Conservation (phyloP, 2,329 filamentous ascomycete genomes). For the Arthroderma sp. region DNA sequence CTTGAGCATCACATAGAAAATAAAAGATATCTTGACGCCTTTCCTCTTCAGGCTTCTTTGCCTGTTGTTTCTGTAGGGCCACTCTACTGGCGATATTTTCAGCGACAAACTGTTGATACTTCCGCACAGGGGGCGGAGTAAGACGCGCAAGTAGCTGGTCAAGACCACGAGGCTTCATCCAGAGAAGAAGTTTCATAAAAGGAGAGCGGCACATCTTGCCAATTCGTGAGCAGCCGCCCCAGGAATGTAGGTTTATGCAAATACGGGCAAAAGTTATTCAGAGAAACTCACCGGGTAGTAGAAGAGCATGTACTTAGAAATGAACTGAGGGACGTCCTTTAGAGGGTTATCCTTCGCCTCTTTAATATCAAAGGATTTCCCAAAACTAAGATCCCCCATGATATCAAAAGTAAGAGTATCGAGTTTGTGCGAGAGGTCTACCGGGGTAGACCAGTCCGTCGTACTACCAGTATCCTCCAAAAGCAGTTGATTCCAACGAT, state of each 20-base stretch:
- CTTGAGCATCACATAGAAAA: not conserved
- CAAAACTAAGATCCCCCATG: not conserved
- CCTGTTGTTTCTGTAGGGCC: not conserved
- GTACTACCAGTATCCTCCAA: not conserved
- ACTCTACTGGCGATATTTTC: not conserved
- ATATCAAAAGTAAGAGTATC: not conserved
- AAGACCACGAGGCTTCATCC: not conserved
- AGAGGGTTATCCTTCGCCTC: not conserved
- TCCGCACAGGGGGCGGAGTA: not conserved
- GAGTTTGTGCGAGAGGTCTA: not conserved
- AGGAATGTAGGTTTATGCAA: not conserved
- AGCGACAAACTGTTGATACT: not conserved
- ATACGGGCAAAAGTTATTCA: not conserved
- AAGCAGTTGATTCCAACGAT: not conserved
- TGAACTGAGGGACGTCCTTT: not conserved
- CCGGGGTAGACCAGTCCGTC: not conserved
- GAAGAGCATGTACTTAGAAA: not conserved
- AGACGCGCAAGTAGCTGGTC: not conserved
- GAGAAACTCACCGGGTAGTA: not conserved
- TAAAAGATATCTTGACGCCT: not conserved
- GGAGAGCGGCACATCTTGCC: not conserved
- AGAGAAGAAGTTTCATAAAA: not conserved
- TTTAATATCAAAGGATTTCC: not conserved
- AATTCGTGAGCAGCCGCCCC: not conserved
- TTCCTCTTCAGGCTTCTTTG: not conserved